Conservation (phyloP, 2,329 filamentous ascomycete species). For the Xylaria hypoxylon region DNA sequence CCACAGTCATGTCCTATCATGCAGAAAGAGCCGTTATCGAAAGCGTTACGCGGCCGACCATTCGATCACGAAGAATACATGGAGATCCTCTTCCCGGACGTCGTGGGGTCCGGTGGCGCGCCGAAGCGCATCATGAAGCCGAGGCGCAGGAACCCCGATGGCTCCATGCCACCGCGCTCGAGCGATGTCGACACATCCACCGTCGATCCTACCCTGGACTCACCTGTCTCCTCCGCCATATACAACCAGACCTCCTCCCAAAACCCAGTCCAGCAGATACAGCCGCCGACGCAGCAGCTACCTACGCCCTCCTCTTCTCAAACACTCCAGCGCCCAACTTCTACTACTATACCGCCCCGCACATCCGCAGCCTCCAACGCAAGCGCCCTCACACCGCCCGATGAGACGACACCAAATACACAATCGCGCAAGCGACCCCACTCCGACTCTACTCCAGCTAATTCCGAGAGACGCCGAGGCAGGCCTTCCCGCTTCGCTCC, state of each 20-base stretch:
- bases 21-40: conserved; percentile 68
- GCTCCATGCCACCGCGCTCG: conserved; percentile 55
- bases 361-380: conserved; percentile 54
- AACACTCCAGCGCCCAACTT: conserved; percentile 48
- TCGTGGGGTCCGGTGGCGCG: conserved; percentile 69
- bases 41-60: conserved; percentile 66
- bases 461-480: conserved; percentile 49
- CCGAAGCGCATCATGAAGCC: conserved; percentile 70
- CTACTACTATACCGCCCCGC: conserved; percentile 55
- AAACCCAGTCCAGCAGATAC: conserved; percentile 38
- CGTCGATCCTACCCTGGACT: conserved; percentile 46
- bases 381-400: conserved; percentile 66
- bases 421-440: conserved; percentile 55
- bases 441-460: conserved; percentile 39
- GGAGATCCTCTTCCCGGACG: conserved; percentile 70
- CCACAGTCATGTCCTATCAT: conserved; percentile 5
- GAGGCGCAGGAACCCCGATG: conserved; percentile 62
- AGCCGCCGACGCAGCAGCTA: conserved; percentile 37
- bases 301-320: conserved; percentile 46
- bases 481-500: conserved; percentile 52
- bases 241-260: conserved; percentile 43
- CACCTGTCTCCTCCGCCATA: conserved; percentile 29
- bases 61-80: conserved; percentile 72
- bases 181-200: conserved; percentile 62
- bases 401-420: conserved; percentile 60